Base-by-base conservation (phyloP, 257 asterid species). In the Solanum pennellii region DNA sequence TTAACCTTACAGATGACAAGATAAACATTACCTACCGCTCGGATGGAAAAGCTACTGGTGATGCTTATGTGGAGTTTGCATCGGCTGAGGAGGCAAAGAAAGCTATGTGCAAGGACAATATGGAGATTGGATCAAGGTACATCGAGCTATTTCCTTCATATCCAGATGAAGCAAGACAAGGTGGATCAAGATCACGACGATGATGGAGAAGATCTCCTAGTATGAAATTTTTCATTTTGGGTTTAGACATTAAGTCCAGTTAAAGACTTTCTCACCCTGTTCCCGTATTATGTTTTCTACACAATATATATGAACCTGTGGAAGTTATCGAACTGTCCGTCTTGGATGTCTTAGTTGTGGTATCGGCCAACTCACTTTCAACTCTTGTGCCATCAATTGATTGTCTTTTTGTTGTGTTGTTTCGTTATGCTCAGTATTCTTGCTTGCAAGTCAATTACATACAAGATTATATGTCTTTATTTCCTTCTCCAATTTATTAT, bases 11-110 rank as follows among this genome's bases (percentile, higher is more conserved):
- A 6, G 96, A 95, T 83, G 97, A 93, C 15, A 97, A 93, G 91
- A 91, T 97, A 25, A 94, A 91, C 84, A 95, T 97, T 77, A 95
- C 92, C 11, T 91, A 91, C 88, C 91, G 99, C 8, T 87, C 93
- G 41, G 99, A 97, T 80, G 99, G 99, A 90, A 94, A 94, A 89
- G 97, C 98, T 72, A 97, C 98, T 7, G 99, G 99, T 82, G 99
- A 97, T 91, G 99, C 99, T 4, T 96, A 82, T 82, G 99, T 94
- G 4, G 99, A 94, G 91, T 92, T 97, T 87, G 79, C 86, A 52
- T 94, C 98, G 33, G 91, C 93, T 77, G 98, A 95, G 76, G 98
- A 93, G 91, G 98, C 99, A 16, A 93, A 91, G 91, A 92, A 83
- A 83, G 99, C 99, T 12, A 96, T 95, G 98, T 88, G 92, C 62